phyloP scores from a whole-genome alignment of 495 filamentous ascomycete species.

The Halenospora varia region DNA sequence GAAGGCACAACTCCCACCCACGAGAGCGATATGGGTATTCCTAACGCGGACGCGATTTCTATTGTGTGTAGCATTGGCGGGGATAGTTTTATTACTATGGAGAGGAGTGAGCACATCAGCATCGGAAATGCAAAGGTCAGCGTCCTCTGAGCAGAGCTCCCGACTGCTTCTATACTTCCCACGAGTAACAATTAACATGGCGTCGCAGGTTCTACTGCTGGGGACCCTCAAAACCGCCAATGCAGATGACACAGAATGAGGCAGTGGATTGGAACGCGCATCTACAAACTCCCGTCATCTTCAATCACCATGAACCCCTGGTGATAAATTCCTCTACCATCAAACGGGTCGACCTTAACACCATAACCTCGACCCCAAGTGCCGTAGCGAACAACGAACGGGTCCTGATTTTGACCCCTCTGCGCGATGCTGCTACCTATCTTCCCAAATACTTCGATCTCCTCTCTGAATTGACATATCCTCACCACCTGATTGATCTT shows the following conservation, averaged over 20 bases:
- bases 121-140: conserved; percentile 87
- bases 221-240: conserved; percentile 86
- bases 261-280: conserved; percentile 85
- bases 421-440: conserved; percentile 82
- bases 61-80: conserved; percentile 65
- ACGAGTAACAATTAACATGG: conserved; percentile 21
- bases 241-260: conserved; percentile 90
- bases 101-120: conserved; percentile 78
- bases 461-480: conserved; percentile 84
- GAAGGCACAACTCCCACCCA: conserved; percentile 73
- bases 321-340: conserved; percentile 81
- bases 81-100: conserved; percentile 83
- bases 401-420: conserved; percentile 89
- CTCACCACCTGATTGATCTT: conserved; percentile 91
- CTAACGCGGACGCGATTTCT: conserved; percentile 78
- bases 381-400: conserved; percentile 78
- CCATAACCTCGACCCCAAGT: conserved; percentile 73
- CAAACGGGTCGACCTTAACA: conserved; percentile 75
- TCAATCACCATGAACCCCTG: conserved; percentile 89
- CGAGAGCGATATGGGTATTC: conserved; percentile 72
- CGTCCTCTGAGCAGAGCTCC: conserved; percentile 1
- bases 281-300: conserved; percentile 85
- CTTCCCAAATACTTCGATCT: conserved; percentile 91
- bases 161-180: background rate
- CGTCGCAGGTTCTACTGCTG: conserved; percentile 87